These are phyloP conservation scores for Suillus hirtellus DNA, from an alignment of 768 basidiomycete genomes.

Conservation along the genomic window DNA sequence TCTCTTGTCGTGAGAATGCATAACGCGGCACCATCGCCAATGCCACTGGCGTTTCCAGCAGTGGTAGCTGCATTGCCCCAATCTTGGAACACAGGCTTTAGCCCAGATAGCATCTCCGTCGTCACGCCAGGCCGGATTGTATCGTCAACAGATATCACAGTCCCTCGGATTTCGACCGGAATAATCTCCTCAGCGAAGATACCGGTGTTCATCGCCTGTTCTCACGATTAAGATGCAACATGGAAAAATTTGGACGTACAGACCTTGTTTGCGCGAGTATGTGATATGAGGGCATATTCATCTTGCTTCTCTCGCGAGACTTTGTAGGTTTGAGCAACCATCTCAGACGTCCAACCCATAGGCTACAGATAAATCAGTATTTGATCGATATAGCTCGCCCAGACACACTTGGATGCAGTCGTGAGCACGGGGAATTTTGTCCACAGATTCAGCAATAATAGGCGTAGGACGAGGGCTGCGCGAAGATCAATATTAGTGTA, in stretches of 20 bases:
- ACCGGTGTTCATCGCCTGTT: conserved; percentile 64
- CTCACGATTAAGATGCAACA: conserved; percentile 8
- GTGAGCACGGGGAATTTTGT: conserved; percentile 59
- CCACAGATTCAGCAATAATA: conserved; percentile 57
- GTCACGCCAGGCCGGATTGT: conserved; percentile 87
- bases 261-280: conserved; percentile 74
- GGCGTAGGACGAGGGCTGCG: conserved; percentile 75
- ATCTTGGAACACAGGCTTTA: conserved; percentile 87
- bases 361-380: conserved; percentile 46
- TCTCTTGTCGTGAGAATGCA: conserved; percentile 81
- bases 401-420: conserved; percentile 68
- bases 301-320: conserved; percentile 84
- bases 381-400: background rate
- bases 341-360: conserved; percentile 96
- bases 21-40: conserved; percentile 92
- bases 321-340: conserved; percentile 81
- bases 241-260: conserved; percentile 1
- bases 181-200: conserved; percentile 88
- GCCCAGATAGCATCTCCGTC: conserved; percentile 65
- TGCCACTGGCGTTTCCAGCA: conserved; percentile 83
- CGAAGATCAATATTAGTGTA: conserved; percentile 3
- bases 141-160: conserved; percentile 72
- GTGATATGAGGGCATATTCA: conserved; percentile 85
- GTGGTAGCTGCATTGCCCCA: conserved; percentile 75
- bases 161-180: conserved; percentile 75